Conservation (phyloP, 1,284 basidiomycete genomes). For the Tremellales sp. region DNA sequence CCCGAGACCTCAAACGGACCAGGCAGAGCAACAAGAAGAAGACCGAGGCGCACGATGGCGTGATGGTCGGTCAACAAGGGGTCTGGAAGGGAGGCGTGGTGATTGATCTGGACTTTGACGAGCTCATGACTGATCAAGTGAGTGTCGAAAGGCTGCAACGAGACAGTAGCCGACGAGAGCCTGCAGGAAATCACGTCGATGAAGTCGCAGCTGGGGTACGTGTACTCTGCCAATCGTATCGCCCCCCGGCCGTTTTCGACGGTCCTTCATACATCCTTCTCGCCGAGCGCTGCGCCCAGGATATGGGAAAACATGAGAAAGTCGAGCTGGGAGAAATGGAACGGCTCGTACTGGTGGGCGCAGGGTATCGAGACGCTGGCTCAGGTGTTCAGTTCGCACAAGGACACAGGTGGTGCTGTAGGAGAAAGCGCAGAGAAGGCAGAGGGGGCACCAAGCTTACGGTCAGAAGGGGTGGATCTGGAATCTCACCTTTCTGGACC, state of each 20-base stretch:
- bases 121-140: conserved; percentile 90
- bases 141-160: conserved; percentile 32
- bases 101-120: conserved; percentile 90
- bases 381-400: neutral
- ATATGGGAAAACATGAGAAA: conserved; percentile 36
- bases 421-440: neutral
- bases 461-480: neutral
- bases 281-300: conserved; percentile 31
- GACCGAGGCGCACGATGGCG: conserved; percentile 18
- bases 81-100: conserved; percentile 66
- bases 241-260: conserved; percentile 65
- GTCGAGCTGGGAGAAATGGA: conserved; percentile 66
- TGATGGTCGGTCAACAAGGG: conserved; percentile 16
- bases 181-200: conserved; percentile 81
- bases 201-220: conserved; percentile 79
- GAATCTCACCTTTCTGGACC: conserved; percentile 19
- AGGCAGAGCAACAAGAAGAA: conserved; percentile 14
- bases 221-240: conserved; percentile 79
- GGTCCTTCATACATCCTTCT: conserved; percentile 72
- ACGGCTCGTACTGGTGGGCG: conserved; percentile 73
- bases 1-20: conserved; percentile 23
- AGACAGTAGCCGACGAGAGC: neutral
- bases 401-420: neutral
- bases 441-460: neutral
- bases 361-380: conserved; percentile 47